Evolutionary conservation across 1,284 basidiomycete genomes (phyloP).

Genomic region (Athelia psychrophila): DNA sequence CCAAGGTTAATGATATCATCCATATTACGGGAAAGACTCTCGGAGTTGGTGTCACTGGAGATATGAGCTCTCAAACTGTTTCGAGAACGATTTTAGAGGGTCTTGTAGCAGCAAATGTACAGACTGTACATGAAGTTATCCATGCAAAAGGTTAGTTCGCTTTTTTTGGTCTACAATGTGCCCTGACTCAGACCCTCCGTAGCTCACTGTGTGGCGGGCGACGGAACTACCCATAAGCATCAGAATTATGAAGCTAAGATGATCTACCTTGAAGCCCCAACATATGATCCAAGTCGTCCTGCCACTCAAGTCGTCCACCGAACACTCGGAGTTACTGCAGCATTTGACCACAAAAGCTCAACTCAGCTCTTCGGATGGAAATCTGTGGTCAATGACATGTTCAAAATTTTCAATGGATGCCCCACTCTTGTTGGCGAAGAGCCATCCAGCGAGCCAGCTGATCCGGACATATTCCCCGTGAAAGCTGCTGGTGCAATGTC

Average conservation of each 20-base stretch:
- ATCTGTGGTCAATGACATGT: constrained; percentile 2
- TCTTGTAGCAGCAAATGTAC: constrained; percentile 16
- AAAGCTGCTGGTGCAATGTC: constrained; percentile 14
- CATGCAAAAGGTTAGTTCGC: constrained; percentile 7
- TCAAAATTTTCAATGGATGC: constrained; percentile 9
- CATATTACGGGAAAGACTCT: constrained; percentile 1
- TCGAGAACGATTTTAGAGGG: constrained; percentile 14
- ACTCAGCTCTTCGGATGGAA: constrained; percentile 19
- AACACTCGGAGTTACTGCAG: constrained; percentile 11
- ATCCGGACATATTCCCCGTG: constrained; percentile 6
- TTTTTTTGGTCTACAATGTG: background rate
- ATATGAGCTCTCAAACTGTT: too few relatives aligned
- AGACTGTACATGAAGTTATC: constrained; percentile 13
- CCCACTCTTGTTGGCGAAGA: background rate
- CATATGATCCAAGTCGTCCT: background rate
- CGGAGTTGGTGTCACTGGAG: too few relatives aligned
- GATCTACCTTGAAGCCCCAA: background rate
- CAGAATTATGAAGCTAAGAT: constrained; percentile 16
- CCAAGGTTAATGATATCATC: background rate
- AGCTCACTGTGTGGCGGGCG: constrained; percentile 15
- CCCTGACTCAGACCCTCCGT: background rate
- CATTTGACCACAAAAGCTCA: constrained; percentile 19
- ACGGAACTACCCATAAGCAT: constrained; percentile 20
- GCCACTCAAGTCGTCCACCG: constrained; percentile 4
- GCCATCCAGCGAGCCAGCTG: background rate